phyloP scores from a whole-genome alignment of 768 basidiomycete species.

The Agrocybe praecox region DNA sequence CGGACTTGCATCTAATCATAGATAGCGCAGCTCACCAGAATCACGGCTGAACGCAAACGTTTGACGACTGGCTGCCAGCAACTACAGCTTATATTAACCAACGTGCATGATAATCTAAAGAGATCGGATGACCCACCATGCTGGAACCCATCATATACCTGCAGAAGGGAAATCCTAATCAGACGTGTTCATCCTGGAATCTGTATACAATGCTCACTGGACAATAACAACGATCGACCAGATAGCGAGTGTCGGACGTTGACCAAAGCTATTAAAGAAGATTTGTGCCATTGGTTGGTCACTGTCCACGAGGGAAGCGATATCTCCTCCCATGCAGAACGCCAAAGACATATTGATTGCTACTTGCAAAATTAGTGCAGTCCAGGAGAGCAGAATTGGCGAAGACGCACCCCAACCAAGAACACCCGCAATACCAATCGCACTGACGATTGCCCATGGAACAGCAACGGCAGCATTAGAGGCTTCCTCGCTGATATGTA shows the following conservation, averaged over 20 bases:
- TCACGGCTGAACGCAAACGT: constrained; percentile 75
- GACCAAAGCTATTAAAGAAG: constrained; percentile 51
- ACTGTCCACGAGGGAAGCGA: constrained; percentile 42
- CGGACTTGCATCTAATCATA: background rate
- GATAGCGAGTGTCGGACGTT: constrained; percentile 35
- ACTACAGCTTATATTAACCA: constrained; percentile 12
- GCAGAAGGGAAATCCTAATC: background rate
- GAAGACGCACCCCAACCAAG: constrained; percentile 57
- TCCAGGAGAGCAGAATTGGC: background rate
- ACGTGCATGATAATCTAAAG: background rate
- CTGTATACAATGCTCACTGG: constrained; percentile 28
- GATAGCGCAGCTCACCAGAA: constrained; percentile 35
- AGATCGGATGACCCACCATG: constrained; percentile 33
- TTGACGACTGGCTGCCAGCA: constrained; percentile 47
- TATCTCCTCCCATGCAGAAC: constrained; percentile 61
- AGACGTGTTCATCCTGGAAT: background rate
- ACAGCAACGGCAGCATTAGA: constrained; percentile 69
- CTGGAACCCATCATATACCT: constrained; percentile 65
- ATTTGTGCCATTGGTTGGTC: constrained; percentile 65
- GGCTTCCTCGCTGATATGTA: constrained; percentile 75
- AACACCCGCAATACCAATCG: constrained; percentile 56
- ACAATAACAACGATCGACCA: constrained; percentile 41
- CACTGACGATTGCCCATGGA: constrained; percentile 65
- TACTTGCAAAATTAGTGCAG: constrained; percentile 10
- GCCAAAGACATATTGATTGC: constrained; percentile 64